A percentile compares a stretch with the other conserved stretches of the same genome.
Conservation (phyloP, 768 basidiomycete genomes). For the Tylopilus subfusipes region DNA sequence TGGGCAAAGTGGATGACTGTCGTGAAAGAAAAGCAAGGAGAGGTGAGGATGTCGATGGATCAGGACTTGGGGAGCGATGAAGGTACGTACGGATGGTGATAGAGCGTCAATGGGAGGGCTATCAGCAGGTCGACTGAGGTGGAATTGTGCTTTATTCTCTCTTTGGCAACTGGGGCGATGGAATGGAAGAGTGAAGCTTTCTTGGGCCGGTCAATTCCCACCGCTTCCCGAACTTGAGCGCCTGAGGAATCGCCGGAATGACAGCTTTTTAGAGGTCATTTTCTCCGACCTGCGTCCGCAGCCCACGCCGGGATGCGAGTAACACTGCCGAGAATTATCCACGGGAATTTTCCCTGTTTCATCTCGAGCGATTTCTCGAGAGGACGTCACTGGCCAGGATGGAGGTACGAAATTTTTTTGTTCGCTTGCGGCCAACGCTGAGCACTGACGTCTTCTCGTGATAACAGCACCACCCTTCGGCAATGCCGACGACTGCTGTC, state of each 20-base stretch:
- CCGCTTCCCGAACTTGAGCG: conserved; percentile 20
- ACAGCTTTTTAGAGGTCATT: conserved; percentile 5
- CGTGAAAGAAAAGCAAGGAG: background rate
- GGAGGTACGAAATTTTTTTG: background rate
- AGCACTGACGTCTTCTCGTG: no score
- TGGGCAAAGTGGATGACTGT: background rate
- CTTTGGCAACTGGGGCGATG: conserved; percentile 33
- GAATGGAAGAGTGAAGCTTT: conserved; percentile 29
- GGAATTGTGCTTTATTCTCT: conserved; percentile 32
- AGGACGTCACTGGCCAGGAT: no score
- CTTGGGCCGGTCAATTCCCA: conserved; percentile 30
- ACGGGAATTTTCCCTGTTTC: conserved; percentile 6
- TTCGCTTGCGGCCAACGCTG: conserved; percentile 4
- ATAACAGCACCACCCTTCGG: no score
- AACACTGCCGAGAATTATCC: conserved; percentile 5
- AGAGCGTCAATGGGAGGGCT: conserved; percentile 25
- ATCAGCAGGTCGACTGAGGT: conserved; percentile 22
- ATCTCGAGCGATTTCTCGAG: no score
- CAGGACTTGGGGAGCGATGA: conserved; percentile 6
- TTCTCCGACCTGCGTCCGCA: conserved; percentile 11
- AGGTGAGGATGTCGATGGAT: conserved; percentile 10
- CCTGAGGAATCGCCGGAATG: conserved; percentile 5
- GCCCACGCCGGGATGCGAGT: background rate
- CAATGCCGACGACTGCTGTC: conserved; percentile 13
- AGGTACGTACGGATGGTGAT: conserved; percentile 23